These are phyloP conservation scores for Didymella segeticola DNA, from an alignment of 2,329 filamentous ascomycete genomes.

Conservation along the genomic window DNA sequence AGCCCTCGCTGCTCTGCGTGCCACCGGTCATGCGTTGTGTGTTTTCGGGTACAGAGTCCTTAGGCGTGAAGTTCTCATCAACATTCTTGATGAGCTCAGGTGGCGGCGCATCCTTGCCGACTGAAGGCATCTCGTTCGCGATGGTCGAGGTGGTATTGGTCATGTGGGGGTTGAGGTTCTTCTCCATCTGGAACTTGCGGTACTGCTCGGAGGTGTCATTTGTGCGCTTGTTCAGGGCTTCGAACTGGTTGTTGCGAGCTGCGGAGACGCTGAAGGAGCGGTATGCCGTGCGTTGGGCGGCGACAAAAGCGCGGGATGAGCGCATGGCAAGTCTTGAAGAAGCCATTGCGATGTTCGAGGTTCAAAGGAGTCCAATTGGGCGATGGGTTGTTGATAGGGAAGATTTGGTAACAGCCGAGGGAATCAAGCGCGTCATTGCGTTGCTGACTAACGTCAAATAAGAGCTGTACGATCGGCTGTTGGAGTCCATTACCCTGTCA, in stretches of 20 bases:
- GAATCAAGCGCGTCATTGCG: slow-evolving; percentile 35
- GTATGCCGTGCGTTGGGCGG: slow-evolving; percentile 42
- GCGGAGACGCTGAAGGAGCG: slow-evolving; percentile 49
- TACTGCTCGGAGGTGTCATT: slow-evolving; percentile 62
- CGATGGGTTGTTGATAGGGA: slow-evolving; percentile 24
- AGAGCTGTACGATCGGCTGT: slow-evolving; percentile 23
- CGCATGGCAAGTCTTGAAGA: slow-evolving; percentile 54
- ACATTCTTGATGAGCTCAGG: slow-evolving; percentile 66
- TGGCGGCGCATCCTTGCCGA: slow-evolving; percentile 63
- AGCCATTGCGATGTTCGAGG: slow-evolving; percentile 50
- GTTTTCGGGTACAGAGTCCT: slow-evolving; percentile 67
- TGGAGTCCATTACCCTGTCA: slow-evolving; percentile 24
- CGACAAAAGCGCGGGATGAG: slow-evolving; percentile 52
- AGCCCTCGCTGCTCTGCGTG: slow-evolving; percentile 58
- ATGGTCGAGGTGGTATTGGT: slow-evolving; percentile 70
- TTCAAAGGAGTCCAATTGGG: slow-evolving; percentile 9
- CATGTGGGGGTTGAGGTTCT: slow-evolving; percentile 66
- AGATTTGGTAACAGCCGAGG: slow-evolving; percentile 26
- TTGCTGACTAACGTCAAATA: slow-evolving; percentile 20
- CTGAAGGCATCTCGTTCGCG: slow-evolving; percentile 66
- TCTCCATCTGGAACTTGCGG: slow-evolving; percentile 63
- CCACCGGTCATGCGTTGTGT: slow-evolving; percentile 71
- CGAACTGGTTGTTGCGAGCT: slow-evolving; percentile 47
- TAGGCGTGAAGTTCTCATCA: slow-evolving; percentile 63
- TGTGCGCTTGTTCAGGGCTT: slow-evolving; percentile 56